Conservation (phyloP, 768 basidiomycete species). For the Phaeotremella fagi region DNA sequence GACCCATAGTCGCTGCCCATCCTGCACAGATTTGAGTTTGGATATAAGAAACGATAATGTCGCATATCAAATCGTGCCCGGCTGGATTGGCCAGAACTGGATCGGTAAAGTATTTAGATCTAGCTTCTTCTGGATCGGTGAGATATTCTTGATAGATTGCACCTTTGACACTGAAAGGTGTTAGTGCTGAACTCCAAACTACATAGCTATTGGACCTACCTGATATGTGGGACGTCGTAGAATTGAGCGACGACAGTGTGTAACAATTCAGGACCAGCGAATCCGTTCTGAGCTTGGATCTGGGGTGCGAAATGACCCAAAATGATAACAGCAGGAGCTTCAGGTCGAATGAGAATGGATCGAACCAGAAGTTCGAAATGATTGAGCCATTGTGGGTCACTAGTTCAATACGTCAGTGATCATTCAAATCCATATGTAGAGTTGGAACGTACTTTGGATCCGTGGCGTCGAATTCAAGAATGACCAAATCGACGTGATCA, state of each 20-base stretch:
- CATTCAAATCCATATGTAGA: not conserved
- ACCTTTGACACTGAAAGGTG: slow-evolving; percentile 62
- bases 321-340: slow-evolving; percentile 84
- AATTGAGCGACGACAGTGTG: slow-evolving; percentile 90
- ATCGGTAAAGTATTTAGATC: slow-evolving; percentile 72
- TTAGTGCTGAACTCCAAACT: not conserved
- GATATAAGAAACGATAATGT: slow-evolving; percentile 81
- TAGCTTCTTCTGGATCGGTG: slow-evolving; percentile 59
- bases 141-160: slow-evolving; percentile 79
- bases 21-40: slow-evolving; percentile 81
- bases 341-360: slow-evolving; percentile 80
- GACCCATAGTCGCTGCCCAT: slow-evolving; percentile 70
- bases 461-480: slow-evolving; percentile 89
- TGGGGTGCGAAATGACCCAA: slow-evolving; percentile 96
- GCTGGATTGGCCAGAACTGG: slow-evolving; percentile 69
- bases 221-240: slow-evolving; percentile 92
- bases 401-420: no score
- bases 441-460: slow-evolving; percentile 68
- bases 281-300: slow-evolving; percentile 69
- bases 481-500: slow-evolving; percentile 87
- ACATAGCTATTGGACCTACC: slow-evolving; percentile 47
- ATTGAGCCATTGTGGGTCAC: slow-evolving; percentile 66
- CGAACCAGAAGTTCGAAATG: slow-evolving; percentile 90
- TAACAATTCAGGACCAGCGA: slow-evolving; percentile 82
- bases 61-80: slow-evolving; percentile 83